Base-by-base conservation (phyloP, 2,329 filamentous ascomycete genomes). In the Metarhizium guizhouense region DNA sequence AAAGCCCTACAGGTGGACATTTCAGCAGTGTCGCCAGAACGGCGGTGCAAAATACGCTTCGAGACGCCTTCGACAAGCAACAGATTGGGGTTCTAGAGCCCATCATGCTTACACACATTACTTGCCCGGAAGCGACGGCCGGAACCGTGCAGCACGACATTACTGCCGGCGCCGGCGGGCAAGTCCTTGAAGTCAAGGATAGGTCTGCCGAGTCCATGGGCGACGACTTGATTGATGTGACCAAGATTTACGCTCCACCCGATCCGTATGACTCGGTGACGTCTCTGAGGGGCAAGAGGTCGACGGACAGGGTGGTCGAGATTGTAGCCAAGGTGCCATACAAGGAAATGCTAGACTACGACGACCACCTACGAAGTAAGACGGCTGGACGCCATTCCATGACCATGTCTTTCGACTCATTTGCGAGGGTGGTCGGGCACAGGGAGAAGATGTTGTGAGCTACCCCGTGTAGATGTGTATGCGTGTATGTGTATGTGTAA, bases 271-370 rank as follows among this genome's bases (percentile, higher is more conserved):
- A 83, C 53, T 77, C 78, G 47, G 72, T 81, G 51, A 78, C 79
- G 30, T 93, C 75, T 67, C 75, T 74, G 63, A 76, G 73, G 47
- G 75, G 76, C 45, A 78, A 77, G 66, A 77, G 75, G 62, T 76
- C 71, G 42, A 73, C 71, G 38, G 71, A 73, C 55, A 73, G 76
- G 49, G 77, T 74, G 73, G 75, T 79, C 56, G 80, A 86, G 52
- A 90, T 99, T 62, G 85, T 87, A 11, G 94, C 92, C 25, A 84
- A 88, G 64, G 93, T 97, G 32, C 94, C 94, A 36, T 77, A 97
- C 64, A 95, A 94, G 72, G 93, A 97, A 72, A 96, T 97, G 90
- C 86, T 97, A 40, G 89, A 93, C 47, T 99, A 97, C 70, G 77
- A 97, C 63, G 90, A 90, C 68, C 89, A 95, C 67, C 72, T 99